A percentile compares a stretch with the other conserved stretches of the same genome.
These are phyloP conservation scores for Tetrahymena borealis DNA, from an alignment of 73 alveolate genomes.

Conservation along the genomic window DNA sequence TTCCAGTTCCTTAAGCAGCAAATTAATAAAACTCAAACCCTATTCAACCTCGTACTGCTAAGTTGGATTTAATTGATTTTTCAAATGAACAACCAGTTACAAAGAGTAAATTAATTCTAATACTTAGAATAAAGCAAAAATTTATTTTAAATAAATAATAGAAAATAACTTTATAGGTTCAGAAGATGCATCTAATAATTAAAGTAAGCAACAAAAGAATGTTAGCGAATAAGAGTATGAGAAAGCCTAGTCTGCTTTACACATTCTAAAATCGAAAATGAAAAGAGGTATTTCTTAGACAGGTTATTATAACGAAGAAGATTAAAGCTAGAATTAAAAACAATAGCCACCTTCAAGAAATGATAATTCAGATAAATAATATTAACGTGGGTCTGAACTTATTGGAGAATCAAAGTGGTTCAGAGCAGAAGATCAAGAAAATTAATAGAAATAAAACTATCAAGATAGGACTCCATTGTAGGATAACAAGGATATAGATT, in stretches of 20 bases:
- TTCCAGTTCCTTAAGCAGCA: too few relatives aligned
- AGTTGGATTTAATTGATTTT: not conserved
- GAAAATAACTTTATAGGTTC: too few relatives aligned
- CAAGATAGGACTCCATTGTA: not conserved
- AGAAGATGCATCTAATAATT: not conserved
- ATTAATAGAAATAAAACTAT: not conserved
- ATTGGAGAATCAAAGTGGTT: not conserved
- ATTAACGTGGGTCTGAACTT: not conserved
- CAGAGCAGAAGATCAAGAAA: not conserved
- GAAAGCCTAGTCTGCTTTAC: not conserved
- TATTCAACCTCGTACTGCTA: not conserved
- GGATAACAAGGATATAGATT: not conserved
- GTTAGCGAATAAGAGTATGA: not conserved
- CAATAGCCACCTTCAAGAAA: not conserved
- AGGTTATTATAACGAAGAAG: not conserved
- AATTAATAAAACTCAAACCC: not conserved
- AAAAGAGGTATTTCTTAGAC: not conserved
- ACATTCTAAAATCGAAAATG: not conserved
- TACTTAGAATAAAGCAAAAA: too few relatives aligned
- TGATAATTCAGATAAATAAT: not conserved
- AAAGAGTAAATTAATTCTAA: too few relatives aligned
- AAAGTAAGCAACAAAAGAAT: not conserved
- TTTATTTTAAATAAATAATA: too few relatives aligned
- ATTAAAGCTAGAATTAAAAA: not conserved
- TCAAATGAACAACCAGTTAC: not conserved